Conservation (phyloP, 179 eudicot genomes). For the Beta corolliflora region DNA sequence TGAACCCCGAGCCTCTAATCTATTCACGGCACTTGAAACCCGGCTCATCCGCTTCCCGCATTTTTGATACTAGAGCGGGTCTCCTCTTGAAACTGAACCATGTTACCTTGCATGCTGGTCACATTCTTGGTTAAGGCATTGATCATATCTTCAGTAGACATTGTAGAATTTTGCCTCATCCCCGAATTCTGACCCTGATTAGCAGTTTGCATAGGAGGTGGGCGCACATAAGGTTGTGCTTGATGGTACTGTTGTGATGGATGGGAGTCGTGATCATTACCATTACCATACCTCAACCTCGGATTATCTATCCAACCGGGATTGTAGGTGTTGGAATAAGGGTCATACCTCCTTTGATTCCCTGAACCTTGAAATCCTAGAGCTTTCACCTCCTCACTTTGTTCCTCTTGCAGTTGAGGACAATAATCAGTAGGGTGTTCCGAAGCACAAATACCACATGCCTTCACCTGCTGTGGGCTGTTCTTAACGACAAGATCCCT, state of each 20-base stretch:
- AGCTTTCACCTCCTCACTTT: neutral
- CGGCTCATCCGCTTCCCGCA: neutral
- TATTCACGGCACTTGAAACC: neutral
- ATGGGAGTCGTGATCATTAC: neutral
- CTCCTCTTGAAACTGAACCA: neutral
- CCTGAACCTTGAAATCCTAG: neutral
- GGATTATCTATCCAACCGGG: constrained; percentile 6
- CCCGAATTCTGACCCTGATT: too few species aligned
- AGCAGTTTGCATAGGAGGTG: too few species aligned
- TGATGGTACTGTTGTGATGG: neutral
- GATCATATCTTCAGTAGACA: neutral
- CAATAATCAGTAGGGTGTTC: neutral
- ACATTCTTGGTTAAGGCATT: neutral
- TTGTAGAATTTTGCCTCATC: neutral
- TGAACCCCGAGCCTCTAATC: neutral
- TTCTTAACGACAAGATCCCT: neutral
- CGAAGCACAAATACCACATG: neutral
- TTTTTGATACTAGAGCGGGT: neutral
- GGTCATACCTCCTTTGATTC: neutral
- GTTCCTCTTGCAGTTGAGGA: too few species aligned
- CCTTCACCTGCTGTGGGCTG: neutral
- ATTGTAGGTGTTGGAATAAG: neutral
- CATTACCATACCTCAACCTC: neutral
- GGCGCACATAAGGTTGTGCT: too few species aligned
- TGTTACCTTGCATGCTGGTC: neutral